Evolutionary conservation across 192 early-diverging fungal species (phyloP).

Genomic region (Spinellus fusiger): DNA sequence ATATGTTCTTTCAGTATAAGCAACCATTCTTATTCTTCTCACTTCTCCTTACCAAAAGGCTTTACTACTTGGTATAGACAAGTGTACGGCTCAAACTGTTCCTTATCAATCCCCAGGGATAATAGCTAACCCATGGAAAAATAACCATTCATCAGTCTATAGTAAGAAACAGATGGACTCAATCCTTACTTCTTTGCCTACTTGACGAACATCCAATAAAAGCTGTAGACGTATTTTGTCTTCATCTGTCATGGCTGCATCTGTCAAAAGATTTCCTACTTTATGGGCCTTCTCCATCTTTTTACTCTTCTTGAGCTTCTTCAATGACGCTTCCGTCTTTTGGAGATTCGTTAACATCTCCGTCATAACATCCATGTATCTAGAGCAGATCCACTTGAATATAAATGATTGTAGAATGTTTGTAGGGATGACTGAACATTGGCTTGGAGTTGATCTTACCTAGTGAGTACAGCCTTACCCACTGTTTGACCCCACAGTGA

Average conservation of each 20-base stretch:
- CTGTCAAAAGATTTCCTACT: neutral
- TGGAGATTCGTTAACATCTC: constrained; percentile 34
- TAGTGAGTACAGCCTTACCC: constrained; percentile 33
- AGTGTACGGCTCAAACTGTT: neutral
- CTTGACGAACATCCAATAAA: constrained; percentile 43
- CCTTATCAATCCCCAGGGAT: neutral
- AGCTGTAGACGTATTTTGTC: constrained; percentile 55
- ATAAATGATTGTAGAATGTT: neutral
- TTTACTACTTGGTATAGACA: neutral
- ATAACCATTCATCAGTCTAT: no score
- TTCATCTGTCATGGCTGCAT: constrained; percentile 36
- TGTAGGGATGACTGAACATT: neutral
- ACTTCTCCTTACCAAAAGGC: constrained; percentile 4
- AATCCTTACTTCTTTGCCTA: constrained; percentile 46
- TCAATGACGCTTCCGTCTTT: constrained; percentile 41
- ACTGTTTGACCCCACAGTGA: constrained; percentile 28
- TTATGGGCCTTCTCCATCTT: constrained; percentile 5
- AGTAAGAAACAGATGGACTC: no score
- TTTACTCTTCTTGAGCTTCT: constrained; percentile 31
- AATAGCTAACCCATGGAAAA: no score
- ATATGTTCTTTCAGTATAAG: neutral
- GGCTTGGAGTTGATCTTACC: constrained; percentile 26
- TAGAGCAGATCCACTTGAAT: neutral
- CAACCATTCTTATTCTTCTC: neutral
- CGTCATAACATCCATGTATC: constrained; percentile 28